Conservation (phyloP, 306 rosid species). For the Quercus robur region DNA sequence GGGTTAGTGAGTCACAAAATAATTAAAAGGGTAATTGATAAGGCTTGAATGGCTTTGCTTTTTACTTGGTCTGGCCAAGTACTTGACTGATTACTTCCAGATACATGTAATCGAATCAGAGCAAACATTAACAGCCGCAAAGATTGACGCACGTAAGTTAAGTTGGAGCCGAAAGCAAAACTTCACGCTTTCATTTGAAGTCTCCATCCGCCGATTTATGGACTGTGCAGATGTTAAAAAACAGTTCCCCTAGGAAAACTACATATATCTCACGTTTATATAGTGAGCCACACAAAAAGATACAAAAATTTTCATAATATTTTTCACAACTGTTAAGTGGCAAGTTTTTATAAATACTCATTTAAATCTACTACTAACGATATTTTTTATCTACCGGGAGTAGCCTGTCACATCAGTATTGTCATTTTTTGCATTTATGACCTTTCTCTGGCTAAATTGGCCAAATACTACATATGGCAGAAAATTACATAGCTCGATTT, state of each 20-base stretch:
- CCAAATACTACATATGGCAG: too few relatives aligned
- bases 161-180: conserved; percentile 29
- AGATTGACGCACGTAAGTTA: conserved; percentile 24
- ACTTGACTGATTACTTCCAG: neutral
- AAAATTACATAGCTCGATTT: too few relatives aligned
- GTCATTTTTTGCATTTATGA: too few relatives aligned
- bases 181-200: neutral
- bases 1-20: neutral
- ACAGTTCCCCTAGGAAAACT: too few relatives aligned
- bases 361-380: too few relatives aligned
- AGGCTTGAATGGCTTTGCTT: neutral
- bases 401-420: too few relatives aligned
- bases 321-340: too few relatives aligned
- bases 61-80: neutral
- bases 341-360: too few relatives aligned
- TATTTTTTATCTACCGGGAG: too few relatives aligned
- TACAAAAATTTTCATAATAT: too few relatives aligned
- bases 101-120: conserved; percentile 29
- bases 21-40: neutral
- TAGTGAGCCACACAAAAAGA: too few relatives aligned
- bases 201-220: neutral
- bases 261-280: conserved; percentile 14
- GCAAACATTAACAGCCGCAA: conserved; percentile 37
- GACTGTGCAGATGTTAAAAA: neutral
- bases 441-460: too few relatives aligned